Evolutionary conservation across 2,329 filamentous ascomycete genomes (phyloP), one percentile per base, ranked within the genome.

Genomic region (Trichocomaceae sp.): DNA sequence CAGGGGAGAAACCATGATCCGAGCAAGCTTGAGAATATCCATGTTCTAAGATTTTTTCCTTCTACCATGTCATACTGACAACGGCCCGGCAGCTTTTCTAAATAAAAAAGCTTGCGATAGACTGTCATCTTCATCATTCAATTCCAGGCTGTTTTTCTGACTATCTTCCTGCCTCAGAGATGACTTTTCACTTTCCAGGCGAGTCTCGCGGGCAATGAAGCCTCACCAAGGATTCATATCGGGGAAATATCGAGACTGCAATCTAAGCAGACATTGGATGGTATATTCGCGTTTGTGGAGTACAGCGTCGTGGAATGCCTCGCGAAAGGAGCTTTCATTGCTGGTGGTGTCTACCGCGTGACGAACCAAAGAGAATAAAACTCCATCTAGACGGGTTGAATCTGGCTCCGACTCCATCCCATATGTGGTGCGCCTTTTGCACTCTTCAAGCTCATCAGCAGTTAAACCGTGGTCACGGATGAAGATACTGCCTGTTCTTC

Each of bases 211-310:
- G 48, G 37, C 23, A 33, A 42, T 9, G n/a, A 31, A 44, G 37
- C 23, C 26, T 50, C 48, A 19, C 17, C 12, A 22, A 46, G 31
- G 44, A 29, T 50, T 50, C 23, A 50, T 33, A 17, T 50, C 31
- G 9, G 48, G 37, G 5, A 44, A 15, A 33, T 33, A 44, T 29
- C 23, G 48, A 22, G 37, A 50, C 9, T 50, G 48, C 29, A 50
- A 50, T 50, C 37, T 44, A 22, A 44, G 31, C 37, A 50, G 23
- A 33, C 48, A 50, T 37, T 42, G 13, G 23, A 37, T 23, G 12
- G 48, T 50, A 44, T 50, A 50, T 37, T 50, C 48, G 42, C 48
- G 37, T 31, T 20, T n/a, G 31, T 50, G 37, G 29, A 33, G n/a
- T 50, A 50, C 23, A 44, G 37, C 48, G 10, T 10, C 13, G 33